Percentiles rank a stretch among this genome's conserved stretches.
Conservation (phyloP, 352 stramenopile species). For the Phytophthora vignae region DNA sequence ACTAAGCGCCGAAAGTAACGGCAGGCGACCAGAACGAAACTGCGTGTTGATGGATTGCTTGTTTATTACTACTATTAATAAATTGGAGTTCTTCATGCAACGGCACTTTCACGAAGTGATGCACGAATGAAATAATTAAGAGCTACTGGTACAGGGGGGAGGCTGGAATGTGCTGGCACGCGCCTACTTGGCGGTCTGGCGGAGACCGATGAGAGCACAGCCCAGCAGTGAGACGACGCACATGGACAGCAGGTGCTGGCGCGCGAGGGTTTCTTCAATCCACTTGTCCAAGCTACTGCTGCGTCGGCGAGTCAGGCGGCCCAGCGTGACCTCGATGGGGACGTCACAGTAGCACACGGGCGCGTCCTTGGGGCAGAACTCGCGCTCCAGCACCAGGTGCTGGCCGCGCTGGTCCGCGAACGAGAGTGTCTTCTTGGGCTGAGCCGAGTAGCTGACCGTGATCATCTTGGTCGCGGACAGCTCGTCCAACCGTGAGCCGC, state of each 20-base stretch:
- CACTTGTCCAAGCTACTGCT: conserved; percentile 44
- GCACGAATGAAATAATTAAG: conserved; percentile 35
- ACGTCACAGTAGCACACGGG: conserved; percentile 58
- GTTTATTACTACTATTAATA: conserved; percentile 21
- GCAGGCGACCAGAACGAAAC: neutral
- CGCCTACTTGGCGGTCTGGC: conserved; percentile 42
- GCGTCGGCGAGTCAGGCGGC: conserved; percentile 31
- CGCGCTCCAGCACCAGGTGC: conserved; percentile 55
- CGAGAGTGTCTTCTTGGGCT: conserved; percentile 63
- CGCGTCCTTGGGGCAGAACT: conserved; percentile 55
- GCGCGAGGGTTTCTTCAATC: conserved; percentile 47
- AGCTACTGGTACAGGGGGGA: conserved; percentile 12
- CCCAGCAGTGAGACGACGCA: conserved; percentile 66
- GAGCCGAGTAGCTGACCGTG: conserved; percentile 42
- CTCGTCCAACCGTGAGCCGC: conserved; percentile 39
- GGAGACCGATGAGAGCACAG: conserved; percentile 46
- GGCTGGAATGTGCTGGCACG: neutral
- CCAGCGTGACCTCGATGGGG: conserved; percentile 29
- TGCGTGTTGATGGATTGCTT: conserved; percentile 7
- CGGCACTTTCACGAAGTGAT: conserved; percentile 12
- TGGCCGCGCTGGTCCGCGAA: conserved; percentile 68
- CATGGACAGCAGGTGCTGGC: conserved; percentile 61
- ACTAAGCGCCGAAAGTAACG: conserved; percentile 40
- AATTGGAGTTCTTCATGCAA: conserved; percentile 23
- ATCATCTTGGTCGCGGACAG: conserved; percentile 42